Evolutionary conservation across 345 rosid genomes (phyloP).

Genomic region (Lumnitzera racemosa): DNA sequence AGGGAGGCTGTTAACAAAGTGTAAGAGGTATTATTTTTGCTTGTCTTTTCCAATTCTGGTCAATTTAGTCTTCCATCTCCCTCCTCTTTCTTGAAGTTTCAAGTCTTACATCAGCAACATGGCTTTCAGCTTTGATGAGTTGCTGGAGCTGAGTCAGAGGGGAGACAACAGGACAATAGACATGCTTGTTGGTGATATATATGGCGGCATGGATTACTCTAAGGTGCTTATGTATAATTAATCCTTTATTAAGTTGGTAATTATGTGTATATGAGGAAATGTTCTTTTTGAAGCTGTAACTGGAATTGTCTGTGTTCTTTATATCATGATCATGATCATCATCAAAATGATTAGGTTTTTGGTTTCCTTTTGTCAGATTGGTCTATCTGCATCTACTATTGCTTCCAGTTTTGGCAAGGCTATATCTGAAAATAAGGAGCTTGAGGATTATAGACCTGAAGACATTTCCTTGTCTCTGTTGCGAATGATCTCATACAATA

Average conservation of each 20-base stretch:
- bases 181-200: constrained; percentile 98
- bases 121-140: constrained; percentile 73
- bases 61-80: neutral
- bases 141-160: constrained; percentile 92
- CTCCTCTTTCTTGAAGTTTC: too few relatives aligned
- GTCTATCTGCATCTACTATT: constrained; percentile 95
- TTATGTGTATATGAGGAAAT: neutral
- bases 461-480: constrained; percentile 92
- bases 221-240: constrained; percentile 39
- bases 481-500: constrained; percentile 98
- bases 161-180: constrained; percentile 92
- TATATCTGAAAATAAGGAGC: constrained; percentile 87
- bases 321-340: neutral
- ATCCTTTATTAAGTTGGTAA: neutral
- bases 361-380: constrained; percentile 42
- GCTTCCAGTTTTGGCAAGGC: constrained; percentile 99
- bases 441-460: constrained; percentile 87
- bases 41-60: constrained; percentile 4
- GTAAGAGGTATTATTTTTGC: constrained; percentile 57
- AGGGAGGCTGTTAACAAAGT: constrained; percentile 87
- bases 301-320: neutral
- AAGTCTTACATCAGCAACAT: too few relatives aligned
- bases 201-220: constrained; percentile 91
- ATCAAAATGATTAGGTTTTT: neutral
- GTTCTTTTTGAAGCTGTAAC: neutral